Percentiles rank a stretch among this genome's conserved stretches.
Evolutionary conservation across 805 yeast genomes (phyloP).

Genomic region (Nakazawaea peltata): DNA sequence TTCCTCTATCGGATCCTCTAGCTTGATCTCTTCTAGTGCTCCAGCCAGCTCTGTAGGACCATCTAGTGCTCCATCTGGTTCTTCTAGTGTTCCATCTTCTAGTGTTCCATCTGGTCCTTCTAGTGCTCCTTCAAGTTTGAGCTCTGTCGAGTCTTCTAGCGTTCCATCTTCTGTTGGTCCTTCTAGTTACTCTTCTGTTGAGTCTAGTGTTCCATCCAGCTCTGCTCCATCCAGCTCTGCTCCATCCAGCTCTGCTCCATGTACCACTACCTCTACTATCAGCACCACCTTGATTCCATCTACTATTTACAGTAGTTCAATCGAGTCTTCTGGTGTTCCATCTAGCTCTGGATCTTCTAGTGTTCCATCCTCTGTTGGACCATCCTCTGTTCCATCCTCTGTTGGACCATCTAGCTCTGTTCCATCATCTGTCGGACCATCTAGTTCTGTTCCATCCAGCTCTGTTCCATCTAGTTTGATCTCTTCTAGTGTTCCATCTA

Average conservation of each 20-base stretch:
- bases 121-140: neutral
- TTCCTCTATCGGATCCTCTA: neutral
- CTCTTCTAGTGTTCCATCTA: neutral
- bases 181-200: too few relatives aligned
- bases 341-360: neutral
- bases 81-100: neutral
- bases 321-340: neutral
- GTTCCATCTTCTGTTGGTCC: neutral
- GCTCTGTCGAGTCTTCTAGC: neutral
- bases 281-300: neutral
- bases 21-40: neutral
- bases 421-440: neutral
- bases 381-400: neutral
- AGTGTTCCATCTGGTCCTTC: neutral
- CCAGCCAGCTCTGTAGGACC: conserved; percentile 1
- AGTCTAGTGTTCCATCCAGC: neutral
- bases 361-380: neutral
- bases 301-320: neutral
- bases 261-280: neutral
- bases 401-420: neutral
- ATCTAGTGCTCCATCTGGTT: neutral
- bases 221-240: too few relatives aligned
- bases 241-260: neutral
- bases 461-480: neutral
- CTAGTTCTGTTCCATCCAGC: neutral